Conservation (phyloP, 1,284 basidiomycete species). For the Ustilago shanxiensis region DNA sequence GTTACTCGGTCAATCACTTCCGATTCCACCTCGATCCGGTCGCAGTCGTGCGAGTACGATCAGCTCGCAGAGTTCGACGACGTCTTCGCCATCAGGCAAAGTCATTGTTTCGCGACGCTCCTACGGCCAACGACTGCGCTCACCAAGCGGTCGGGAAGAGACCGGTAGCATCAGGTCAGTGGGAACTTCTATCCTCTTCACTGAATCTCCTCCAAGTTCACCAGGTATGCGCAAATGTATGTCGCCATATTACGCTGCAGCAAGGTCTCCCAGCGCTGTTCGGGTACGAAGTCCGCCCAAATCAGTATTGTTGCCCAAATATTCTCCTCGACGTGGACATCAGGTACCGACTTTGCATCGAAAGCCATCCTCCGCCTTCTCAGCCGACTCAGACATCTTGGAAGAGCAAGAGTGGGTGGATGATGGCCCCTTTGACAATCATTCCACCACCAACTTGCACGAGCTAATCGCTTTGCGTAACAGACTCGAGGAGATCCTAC, state of each 20-base stretch:
- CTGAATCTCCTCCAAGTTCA: conserved; percentile 21
- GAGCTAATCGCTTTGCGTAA: conserved; percentile 9
- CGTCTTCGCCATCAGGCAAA: conserved; percentile 38
- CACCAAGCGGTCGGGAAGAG: conserved; percentile 21
- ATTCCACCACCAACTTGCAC: background rate
- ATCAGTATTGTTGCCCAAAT: conserved; percentile 20
- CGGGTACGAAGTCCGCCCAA: conserved; percentile 28
- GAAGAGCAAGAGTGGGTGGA: conserved; percentile 44
- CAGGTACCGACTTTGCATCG: background rate
- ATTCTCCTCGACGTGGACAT: conserved; percentile 17
- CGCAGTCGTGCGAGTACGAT: conserved; percentile 48
- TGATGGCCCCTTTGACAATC: conserved; percentile 1
- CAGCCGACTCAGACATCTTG: conserved; percentile 12
- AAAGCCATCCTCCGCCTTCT: conserved; percentile 17
- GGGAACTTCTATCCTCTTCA: conserved; percentile 43
- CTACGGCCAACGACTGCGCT: conserved; percentile 29
- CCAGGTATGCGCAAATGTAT: conserved; percentile 32
- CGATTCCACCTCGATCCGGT: conserved; percentile 40
- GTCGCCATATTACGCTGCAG: conserved; percentile 17
- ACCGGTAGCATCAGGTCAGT: conserved; percentile 40
- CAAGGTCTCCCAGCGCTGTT: conserved; percentile 10
- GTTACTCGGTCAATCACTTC: conserved; percentile 35
- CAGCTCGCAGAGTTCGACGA: conserved; percentile 44
- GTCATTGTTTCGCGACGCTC: conserved; percentile 48
- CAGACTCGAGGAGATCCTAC: conserved; percentile 13